Evolutionary conservation across 495 filamentous ascomycete genomes (phyloP).

Genomic region (Cenococcum geophilum): DNA sequence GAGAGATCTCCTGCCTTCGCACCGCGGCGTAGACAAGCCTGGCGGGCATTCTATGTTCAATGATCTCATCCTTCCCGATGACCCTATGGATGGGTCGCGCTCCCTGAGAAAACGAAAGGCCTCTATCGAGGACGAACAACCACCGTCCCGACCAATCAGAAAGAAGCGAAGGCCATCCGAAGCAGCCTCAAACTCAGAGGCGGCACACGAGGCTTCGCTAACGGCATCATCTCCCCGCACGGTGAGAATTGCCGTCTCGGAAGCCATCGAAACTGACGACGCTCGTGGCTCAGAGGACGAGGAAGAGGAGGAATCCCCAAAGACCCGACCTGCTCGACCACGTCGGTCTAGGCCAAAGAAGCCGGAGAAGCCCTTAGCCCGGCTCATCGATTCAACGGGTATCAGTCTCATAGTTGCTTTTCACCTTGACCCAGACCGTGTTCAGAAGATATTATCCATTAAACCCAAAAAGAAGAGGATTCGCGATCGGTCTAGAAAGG

Average conservation of each 20-base stretch:
- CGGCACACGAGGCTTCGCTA: conserved; percentile 14
- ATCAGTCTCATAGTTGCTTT: conserved; percentile 53
- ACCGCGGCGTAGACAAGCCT: conserved; percentile 61
- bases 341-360: conserved; percentile 26
- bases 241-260: conserved; percentile 12
- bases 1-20: conserved; percentile 69
- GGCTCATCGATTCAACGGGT: conserved; percentile 32
- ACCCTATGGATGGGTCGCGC: conserved; percentile 78
- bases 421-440: conserved; percentile 51
- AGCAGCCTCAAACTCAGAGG: conserved; percentile 9
- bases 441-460: conserved; percentile 53
- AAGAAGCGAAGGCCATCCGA: conserved; percentile 35
- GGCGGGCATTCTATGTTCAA: conserved; percentile 84
- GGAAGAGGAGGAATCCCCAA: conserved; percentile 15
- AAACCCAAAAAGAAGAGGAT: conserved; percentile 47
- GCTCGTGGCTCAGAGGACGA: conserved; percentile 23
- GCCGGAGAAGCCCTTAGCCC: conserved; percentile 32
- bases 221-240: conserved; percentile 22
- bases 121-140: conserved; percentile 48
- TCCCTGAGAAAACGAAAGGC: conserved; percentile 81
- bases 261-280: conserved; percentile 29
- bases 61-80: conserved; percentile 68
- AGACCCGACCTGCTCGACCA: conserved; percentile 35
- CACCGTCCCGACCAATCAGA: conserved; percentile 32
- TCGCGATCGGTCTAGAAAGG: conserved; percentile 38